Evolutionary conservation across 176 grass and related monocot species (phyloP).

Genomic region (Oryza meyeriana): DNA sequence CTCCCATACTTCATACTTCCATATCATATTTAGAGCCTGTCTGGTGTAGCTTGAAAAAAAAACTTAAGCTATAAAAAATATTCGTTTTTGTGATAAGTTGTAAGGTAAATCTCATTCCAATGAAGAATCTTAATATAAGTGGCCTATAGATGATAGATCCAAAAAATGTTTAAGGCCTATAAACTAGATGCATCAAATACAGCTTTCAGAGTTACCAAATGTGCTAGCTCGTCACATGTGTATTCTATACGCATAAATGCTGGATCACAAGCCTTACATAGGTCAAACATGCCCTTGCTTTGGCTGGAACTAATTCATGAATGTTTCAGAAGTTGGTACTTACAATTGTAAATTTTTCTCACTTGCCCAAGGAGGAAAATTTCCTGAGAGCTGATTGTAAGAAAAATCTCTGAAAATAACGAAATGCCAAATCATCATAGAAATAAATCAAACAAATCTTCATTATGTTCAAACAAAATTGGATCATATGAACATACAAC

Average conservation of each 20-base stretch:
- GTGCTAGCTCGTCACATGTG: not conserved
- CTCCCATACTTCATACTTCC: not conserved
- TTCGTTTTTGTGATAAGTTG: not conserved
- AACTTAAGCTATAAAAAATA: not conserved
- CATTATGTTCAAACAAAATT: slow-evolving; percentile 1
- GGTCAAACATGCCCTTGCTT: not conserved
- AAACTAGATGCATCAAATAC: not conserved
- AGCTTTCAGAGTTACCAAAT: not conserved
- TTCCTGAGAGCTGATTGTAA: slow-evolving; percentile 86
- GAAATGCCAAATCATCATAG: slow-evolving; percentile 1
- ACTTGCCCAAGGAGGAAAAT: slow-evolving; percentile 69
- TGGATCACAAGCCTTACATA: too few species aligned
- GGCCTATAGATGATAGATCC: not conserved
- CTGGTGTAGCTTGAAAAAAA: not conserved
- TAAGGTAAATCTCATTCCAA: not conserved
- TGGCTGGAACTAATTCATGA: not conserved
- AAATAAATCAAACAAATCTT: not conserved
- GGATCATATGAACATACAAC: slow-evolving; percentile 43
- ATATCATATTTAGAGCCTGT: not conserved
- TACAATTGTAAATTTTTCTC: slow-evolving; percentile 59
- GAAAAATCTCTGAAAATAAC: slow-evolving; percentile 70
- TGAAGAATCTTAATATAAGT: not conserved
- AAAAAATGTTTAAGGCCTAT: not conserved
- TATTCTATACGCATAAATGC: too few species aligned
- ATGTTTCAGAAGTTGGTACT: slow-evolving; percentile 33